Conservation (phyloP, 2,329 filamentous ascomycete species). For the Aureobasidium sp. region DNA sequence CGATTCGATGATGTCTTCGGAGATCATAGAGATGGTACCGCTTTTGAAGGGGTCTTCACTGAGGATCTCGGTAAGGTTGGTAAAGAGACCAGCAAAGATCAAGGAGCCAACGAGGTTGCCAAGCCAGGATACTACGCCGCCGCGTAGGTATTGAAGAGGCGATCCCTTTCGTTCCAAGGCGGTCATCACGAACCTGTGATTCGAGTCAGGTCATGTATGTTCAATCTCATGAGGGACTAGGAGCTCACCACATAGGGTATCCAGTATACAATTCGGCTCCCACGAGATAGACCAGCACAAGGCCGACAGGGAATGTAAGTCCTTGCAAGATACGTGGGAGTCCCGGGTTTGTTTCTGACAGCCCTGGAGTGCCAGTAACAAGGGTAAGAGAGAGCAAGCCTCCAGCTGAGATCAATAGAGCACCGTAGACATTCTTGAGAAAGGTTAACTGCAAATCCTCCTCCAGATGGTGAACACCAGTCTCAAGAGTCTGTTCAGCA, state of each 20-base stretch:
- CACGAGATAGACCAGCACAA: slow-evolving; percentile 25
- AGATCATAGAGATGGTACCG: slow-evolving; percentile 21
- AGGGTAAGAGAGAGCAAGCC: slow-evolving; percentile 22
- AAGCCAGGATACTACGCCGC: slow-evolving; percentile 19
- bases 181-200: slow-evolving; percentile 20
- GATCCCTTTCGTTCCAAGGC: slow-evolving; percentile 22
- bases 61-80: slow-evolving; percentile 20
- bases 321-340: slow-evolving; percentile 24
- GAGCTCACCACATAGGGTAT: slow-evolving; percentile 26
- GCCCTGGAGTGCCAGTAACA: slow-evolving; percentile 19
- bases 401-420: slow-evolving; percentile 22
- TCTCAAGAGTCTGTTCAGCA: slow-evolving; percentile 20
- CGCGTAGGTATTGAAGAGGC: slow-evolving; percentile 20
- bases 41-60: slow-evolving; percentile 21
- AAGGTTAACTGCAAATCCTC: slow-evolving; percentile 21
- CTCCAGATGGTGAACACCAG: slow-evolving; percentile 23
- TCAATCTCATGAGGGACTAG: background rate
- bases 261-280: slow-evolving; percentile 28
- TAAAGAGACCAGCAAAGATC: slow-evolving; percentile 18
- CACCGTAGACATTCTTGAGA: slow-evolving; percentile 26
- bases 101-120: slow-evolving; percentile 23
- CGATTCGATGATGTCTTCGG: slow-evolving; percentile 22
- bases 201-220: background rate
- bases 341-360: slow-evolving; percentile 21
- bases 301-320: slow-evolving; percentile 23